phyloP scores from a whole-genome alignment of 441 rosid species.

The Jatropha multifida region DNA sequence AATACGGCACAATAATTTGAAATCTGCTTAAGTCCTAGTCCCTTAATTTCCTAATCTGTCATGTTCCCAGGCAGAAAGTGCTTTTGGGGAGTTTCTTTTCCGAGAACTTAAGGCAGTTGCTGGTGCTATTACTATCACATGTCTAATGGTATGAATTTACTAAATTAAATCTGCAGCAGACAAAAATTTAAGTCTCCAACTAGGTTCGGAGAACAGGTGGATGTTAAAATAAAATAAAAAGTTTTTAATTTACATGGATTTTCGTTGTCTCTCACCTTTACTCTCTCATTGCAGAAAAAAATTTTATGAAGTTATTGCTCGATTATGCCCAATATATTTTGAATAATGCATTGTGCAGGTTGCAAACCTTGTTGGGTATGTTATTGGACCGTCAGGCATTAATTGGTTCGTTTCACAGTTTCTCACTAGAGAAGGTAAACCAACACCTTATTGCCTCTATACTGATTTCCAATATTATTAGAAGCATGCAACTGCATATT shows the following conservation, averaged over 20 bases:
- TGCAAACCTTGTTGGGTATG: constrained; percentile 94
- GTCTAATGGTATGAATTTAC: constrained; percentile 73
- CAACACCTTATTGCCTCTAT: background rate
- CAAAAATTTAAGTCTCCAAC: too few species aligned
- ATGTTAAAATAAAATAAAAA: background rate
- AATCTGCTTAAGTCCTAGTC: background rate
- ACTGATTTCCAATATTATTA: constrained; percentile 8
- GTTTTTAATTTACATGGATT: background rate
- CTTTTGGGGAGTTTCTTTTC: constrained; percentile 51
- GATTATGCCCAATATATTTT: background rate
- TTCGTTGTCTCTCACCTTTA: too few species aligned
- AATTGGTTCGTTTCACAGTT: constrained; percentile 74
- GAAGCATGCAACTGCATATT: background rate
- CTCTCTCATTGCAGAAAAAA: background rate
- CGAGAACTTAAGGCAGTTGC: constrained; percentile 73
- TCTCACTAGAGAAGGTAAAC: constrained; percentile 63
- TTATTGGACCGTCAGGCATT: constrained; percentile 78
- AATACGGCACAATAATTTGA: background rate
- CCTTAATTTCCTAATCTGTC: background rate
- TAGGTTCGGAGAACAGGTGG: background rate
- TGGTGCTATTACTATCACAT: constrained; percentile 85
- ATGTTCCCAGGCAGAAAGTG: constrained; percentile 54
- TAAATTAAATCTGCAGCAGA: background rate
- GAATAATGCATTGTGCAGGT: constrained; percentile 46
- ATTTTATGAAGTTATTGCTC: background rate